Conservation (phyloP, 2,329 filamentous ascomycete species). For the Davidsoniella neocaledoniae region DNA sequence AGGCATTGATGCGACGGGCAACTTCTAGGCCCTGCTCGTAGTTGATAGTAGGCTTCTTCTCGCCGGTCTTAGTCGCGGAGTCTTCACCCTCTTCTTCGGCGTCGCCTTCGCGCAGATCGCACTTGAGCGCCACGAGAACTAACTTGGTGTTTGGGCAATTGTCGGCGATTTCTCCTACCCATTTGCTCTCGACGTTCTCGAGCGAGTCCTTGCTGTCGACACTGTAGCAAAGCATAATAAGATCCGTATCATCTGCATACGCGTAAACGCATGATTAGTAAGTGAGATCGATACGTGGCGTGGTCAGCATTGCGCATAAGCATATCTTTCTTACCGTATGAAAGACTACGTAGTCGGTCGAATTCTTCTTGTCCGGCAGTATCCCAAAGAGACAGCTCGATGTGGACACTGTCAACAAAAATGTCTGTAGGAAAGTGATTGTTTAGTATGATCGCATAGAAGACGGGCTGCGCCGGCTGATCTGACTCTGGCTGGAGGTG, state of each 20-base stretch:
- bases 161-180: constrained; percentile 94
- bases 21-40: constrained; percentile 88
- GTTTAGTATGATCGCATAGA: not conserved
- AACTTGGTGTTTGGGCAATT: constrained; percentile 93
- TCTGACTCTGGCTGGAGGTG: not conserved
- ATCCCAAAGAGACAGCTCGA: constrained; percentile 95
- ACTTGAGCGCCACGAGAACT: constrained; percentile 90
- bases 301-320: not conserved
- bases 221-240: constrained; percentile 98
- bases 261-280: not conserved
- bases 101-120: constrained; percentile 70
- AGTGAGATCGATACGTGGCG: not conserved
- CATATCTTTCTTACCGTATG: constrained; percentile 51
- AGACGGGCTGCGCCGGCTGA: not conserved
- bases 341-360: constrained; percentile 83
- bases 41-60: constrained; percentile 60
- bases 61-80: constrained; percentile 24
- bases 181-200: constrained; percentile 97
- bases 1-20: constrained; percentile 75
- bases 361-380: constrained; percentile 98
- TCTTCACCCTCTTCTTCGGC: constrained; percentile 51
- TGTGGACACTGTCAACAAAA: constrained; percentile 92
- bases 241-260: constrained; percentile 55
- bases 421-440: constrained; percentile 46
- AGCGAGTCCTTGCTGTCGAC: constrained; percentile 92